Evolutionary conservation across 148 eudicot species (phyloP).

Genomic region (Selenicereus undatus): DNA sequence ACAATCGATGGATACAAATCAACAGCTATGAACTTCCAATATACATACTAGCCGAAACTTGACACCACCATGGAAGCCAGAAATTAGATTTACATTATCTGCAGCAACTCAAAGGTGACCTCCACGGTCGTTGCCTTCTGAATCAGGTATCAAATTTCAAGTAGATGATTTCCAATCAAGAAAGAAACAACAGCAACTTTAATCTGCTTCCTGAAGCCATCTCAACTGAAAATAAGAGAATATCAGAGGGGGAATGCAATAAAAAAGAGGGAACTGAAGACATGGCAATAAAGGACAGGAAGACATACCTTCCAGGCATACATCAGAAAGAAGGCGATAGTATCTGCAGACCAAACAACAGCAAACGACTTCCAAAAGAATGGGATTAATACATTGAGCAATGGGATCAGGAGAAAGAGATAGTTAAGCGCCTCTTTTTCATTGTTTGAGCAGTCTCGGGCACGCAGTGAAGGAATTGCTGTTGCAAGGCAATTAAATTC

Average conservation of each 20-base stretch:
- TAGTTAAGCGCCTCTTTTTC: conserved; percentile 99
- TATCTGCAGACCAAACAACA: conserved; percentile 95
- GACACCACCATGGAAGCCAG: neutral
- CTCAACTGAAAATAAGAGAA: conserved; percentile 47
- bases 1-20: neutral
- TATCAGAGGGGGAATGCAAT: neutral
- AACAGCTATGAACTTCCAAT: neutral
- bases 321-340: conserved; percentile 74
- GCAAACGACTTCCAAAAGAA: conserved; percentile 95
- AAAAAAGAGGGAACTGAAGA: neutral
- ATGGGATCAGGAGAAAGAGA: conserved; percentile 75
- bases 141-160: neutral
- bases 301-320: conserved; percentile 90
- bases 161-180: neutral
- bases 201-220: conserved; percentile 64
- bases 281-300: neutral
- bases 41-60: neutral
- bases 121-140: neutral
- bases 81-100: neutral
- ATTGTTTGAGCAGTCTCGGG: conserved; percentile 89
- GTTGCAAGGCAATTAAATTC: conserved; percentile 17
- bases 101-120: neutral
- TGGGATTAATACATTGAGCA: conserved; percentile 79
- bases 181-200: neutral
- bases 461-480: conserved; percentile 97